These are phyloP conservation scores for Massarina eburnea DNA, from an alignment of 2,329 filamentous ascomycete species.

Conservation along the genomic window DNA sequence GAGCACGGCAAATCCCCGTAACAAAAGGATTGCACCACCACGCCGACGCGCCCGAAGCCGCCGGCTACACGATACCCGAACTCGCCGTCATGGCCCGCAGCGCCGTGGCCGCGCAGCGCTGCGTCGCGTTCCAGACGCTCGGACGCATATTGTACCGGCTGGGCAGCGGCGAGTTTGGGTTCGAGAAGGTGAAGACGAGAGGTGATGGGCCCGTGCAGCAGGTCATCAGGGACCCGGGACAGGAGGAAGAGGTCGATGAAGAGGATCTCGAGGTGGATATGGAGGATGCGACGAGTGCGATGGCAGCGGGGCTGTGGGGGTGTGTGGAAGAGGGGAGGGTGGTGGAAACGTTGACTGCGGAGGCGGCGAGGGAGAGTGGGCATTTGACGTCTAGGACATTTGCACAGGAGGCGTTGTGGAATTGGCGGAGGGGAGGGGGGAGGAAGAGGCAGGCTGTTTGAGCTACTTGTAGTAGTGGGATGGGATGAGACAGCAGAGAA, in stretches of 20 bases:
- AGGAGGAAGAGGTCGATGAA: constrained; percentile 39
- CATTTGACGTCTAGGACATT: constrained; percentile 82
- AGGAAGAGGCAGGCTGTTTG: constrained; percentile 57
- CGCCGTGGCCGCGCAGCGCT: constrained; percentile 81
- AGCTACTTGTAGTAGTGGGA: too few relatives aligned
- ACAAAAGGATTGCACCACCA: constrained; percentile 89
- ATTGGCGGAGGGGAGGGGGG: constrained; percentile 74
- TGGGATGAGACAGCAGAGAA: too few relatives aligned
- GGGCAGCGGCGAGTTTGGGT: constrained; percentile 70
- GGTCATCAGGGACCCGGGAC: constrained; percentile 44
- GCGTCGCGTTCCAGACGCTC: constrained; percentile 87
- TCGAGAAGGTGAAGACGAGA: constrained; percentile 46
- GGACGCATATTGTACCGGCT: constrained; percentile 83
- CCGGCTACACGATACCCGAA: constrained; percentile 90
- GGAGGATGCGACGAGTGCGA: constrained; percentile 40
- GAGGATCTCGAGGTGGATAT: constrained; percentile 40
- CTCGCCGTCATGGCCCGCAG: constrained; percentile 79
- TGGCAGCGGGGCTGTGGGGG: constrained; percentile 79
- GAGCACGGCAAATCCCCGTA: constrained; percentile 72
- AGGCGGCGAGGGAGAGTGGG: constrained; percentile 66
- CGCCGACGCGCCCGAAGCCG: constrained; percentile 85
- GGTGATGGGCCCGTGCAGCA: constrained; percentile 51
- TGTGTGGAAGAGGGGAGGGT: constrained; percentile 76
- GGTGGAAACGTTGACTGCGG: constrained; percentile 74
- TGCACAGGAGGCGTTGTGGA: constrained; percentile 86